Percentiles rank a stretch among this genome's conserved stretches.
These are phyloP conservation scores for Jatropha curcas DNA, from an alignment of 345 rosid genomes.

Conservation along the genomic window DNA sequence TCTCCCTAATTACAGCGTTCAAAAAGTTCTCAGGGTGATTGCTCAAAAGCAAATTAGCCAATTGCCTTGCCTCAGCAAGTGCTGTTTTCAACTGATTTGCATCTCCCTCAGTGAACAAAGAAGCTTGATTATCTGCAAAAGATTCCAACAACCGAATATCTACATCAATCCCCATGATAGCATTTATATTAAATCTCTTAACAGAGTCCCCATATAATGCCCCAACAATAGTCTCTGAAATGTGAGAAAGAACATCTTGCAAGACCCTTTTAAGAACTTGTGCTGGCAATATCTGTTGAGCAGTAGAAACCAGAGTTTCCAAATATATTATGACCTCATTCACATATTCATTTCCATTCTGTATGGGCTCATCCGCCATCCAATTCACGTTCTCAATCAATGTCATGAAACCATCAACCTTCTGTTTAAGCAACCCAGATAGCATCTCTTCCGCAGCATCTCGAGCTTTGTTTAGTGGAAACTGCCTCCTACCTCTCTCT, in stretches of 20 bases:
- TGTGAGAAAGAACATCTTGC: conserved; percentile 79
- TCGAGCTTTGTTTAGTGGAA: conserved; percentile 80
- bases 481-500: conserved; percentile 94
- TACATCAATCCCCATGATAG: conserved; percentile 77
- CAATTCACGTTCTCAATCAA: conserved; percentile 94
- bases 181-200: conserved; percentile 74
- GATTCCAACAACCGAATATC: conserved; percentile 85
- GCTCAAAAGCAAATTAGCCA: conserved; percentile 80
- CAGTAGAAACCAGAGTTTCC: conserved; percentile 90
- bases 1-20: conserved; percentile 83
- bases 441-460: conserved; percentile 89
- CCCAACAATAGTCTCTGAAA: conserved; percentile 79
- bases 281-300: conserved; percentile 89
- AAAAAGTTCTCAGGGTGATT: conserved; percentile 86
- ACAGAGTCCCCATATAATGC: conserved; percentile 67
- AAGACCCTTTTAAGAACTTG: conserved; percentile 78
- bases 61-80: conserved; percentile 76
- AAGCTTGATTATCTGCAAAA: conserved; percentile 71
- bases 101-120: conserved; percentile 72
- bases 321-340: conserved; percentile 90
- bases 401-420: conserved; percentile 90
- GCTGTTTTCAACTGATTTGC: conserved; percentile 78
- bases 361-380: conserved; percentile 81
- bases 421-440: conserved; percentile 83
- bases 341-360: conserved; percentile 88